Percentiles rank a stretch among this genome's conserved stretches.
Evolutionary conservation across 345 rosid species (phyloP).

Genomic region (Eutrema japonicum): DNA sequence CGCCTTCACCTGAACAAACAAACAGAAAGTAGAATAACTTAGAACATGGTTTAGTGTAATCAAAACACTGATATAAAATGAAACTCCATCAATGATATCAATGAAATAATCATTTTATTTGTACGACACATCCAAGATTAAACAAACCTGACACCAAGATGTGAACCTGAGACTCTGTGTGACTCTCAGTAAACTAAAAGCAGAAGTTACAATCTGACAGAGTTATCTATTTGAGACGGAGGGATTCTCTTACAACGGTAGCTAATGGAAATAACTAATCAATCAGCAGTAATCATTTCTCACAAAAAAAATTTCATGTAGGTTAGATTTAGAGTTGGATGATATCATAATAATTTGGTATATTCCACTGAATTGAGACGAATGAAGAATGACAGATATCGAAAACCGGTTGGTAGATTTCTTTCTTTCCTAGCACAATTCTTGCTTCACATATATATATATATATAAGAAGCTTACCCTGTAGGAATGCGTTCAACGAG

Average conservation of each 20-base stretch:
- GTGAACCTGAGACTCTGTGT: not conserved
- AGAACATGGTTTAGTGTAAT: not conserved
- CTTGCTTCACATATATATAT: not conserved
- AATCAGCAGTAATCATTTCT: not conserved
- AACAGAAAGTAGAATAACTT: constrained; percentile 14
- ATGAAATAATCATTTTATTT: not conserved
- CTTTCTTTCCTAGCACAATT: not conserved
- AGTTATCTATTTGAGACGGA: not conserved
- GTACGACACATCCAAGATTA: not conserved
- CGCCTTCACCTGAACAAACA: constrained; percentile 64
- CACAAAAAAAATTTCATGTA: not conserved
- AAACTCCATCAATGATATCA: not conserved
- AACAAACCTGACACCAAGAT: not conserved
- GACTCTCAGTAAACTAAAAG: not conserved
- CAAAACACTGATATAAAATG: not conserved
- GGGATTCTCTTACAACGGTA: not conserved
- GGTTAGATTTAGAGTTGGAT: not conserved
- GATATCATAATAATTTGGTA: not conserved
- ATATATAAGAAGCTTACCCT: constrained; percentile 50
- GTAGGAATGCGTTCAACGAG: constrained; percentile 66
- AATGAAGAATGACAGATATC: no score
- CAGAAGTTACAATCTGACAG: not conserved
- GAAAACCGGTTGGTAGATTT: no score
- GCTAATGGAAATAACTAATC: not conserved
- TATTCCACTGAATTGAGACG: not conserved